phyloP scores from a whole-genome alignment of 345 rosid species.

The Toxicodendron radicans region DNA sequence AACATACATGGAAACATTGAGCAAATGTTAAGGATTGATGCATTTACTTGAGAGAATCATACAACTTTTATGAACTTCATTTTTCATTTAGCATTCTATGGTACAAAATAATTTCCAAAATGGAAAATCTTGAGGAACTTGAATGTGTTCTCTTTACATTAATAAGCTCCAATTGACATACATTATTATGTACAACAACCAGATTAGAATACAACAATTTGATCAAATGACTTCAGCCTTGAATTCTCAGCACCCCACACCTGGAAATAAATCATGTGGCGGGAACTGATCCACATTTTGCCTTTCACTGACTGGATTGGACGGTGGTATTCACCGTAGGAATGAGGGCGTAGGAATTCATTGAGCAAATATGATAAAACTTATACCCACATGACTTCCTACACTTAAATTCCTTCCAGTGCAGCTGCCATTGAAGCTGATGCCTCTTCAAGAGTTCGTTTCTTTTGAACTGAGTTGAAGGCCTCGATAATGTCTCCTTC shows the following conservation, averaged over 20 bases:
- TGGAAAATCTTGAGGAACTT: slow-evolving; percentile 28
- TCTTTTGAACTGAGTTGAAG: slow-evolving; percentile 69
- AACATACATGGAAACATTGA: no score
- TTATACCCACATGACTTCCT: slow-evolving; percentile 14
- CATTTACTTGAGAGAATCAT: neutral
- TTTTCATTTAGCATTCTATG: neutral
- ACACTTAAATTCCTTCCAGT: slow-evolving; percentile 53
- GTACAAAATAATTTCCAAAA: slow-evolving; percentile 21
- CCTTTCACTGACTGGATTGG: neutral
- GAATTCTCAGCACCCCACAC: slow-evolving; percentile 1
- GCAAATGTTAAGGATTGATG: no score
- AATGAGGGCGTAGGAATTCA: neutral
- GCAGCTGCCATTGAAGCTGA: slow-evolving; percentile 95
- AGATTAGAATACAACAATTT: slow-evolving; percentile 27
- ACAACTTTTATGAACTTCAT: neutral
- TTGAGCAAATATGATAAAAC: slow-evolving; percentile 1
- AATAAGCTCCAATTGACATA: slow-evolving; percentile 10
- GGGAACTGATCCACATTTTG: neutral
- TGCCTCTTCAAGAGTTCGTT: slow-evolving; percentile 93
- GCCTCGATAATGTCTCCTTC: slow-evolving; percentile 80
- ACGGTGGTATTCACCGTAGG: neutral
- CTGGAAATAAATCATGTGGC: slow-evolving; percentile 7
- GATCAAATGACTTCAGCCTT: slow-evolving; percentile 15
- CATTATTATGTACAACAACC: slow-evolving; percentile 33
- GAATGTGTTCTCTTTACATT: slow-evolving; percentile 24